Conservation (phyloP, 129 eudicot genomes). For the Erigeron canadensis region DNA sequence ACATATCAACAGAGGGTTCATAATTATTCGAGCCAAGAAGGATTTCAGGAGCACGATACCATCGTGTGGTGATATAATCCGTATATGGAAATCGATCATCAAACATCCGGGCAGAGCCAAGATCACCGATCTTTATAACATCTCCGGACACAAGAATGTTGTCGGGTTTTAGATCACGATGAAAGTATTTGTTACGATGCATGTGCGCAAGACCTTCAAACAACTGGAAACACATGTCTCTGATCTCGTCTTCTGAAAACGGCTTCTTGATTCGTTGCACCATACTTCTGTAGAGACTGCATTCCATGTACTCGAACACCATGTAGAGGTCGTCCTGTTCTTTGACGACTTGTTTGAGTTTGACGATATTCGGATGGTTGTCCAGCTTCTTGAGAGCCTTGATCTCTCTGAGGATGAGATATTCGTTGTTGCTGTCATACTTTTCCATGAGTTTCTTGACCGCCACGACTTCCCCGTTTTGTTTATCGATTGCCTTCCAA, state of each 20-base stretch:
- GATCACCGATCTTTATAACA: not conserved
- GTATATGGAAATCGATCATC: not conserved
- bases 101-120: conserved; percentile 1
- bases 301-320: too few relatives aligned
- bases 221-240: too few relatives aligned
- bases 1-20: too few relatives aligned
- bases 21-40: not conserved
- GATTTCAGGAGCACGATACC: conserved; percentile 17
- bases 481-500: not conserved
- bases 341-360: too few relatives aligned
- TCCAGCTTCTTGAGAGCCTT: not conserved
- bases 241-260: too few relatives aligned
- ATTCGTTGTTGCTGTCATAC: not conserved
- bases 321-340: too few relatives aligned
- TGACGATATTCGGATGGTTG: too few relatives aligned
- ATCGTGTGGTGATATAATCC: not conserved
- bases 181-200: too few relatives aligned
- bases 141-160: too few relatives aligned
- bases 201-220: too few relatives aligned
- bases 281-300: not conserved
- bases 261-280: not conserved
- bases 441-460: conserved; percentile 7
- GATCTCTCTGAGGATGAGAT: not conserved
- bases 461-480: not conserved
- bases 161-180: too few relatives aligned